These are phyloP conservation scores for Gracilaria vermiculophylla DNA, from an alignment of 23 red algal genomes.

Conservation along the genomic window DNA sequence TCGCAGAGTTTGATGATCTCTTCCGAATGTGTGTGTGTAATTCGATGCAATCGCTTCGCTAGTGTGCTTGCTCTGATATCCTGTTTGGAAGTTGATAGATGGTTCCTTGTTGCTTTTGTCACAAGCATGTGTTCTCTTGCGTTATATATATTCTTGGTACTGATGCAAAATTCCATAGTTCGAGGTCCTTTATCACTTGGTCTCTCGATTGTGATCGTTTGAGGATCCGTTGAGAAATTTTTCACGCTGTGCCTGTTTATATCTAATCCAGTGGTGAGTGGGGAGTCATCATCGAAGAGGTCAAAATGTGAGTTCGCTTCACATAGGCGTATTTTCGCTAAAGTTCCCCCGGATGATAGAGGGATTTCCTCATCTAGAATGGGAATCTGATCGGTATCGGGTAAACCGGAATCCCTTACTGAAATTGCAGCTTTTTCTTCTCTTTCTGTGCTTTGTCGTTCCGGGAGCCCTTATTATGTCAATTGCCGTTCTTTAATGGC, in stretches of 20 bases:
- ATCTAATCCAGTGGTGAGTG: constrained; percentile 20
- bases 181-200: neutral
- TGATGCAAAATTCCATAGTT: neutral
- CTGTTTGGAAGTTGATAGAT: neutral
- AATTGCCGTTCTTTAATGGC: neutral
- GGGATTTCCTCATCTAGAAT: constrained; percentile 15
- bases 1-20: constrained; percentile 20
- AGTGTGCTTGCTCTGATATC: neutral
- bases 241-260: neutral
- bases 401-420: constrained; percentile 29
- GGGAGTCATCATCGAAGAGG: constrained; percentile 33
- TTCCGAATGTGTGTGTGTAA: constrained; percentile 4
- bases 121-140: neutral
- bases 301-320: constrained; percentile 30
- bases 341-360: constrained; percentile 3
- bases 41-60: constrained; percentile 24
- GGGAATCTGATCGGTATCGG: constrained; percentile 11
- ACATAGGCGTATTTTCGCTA: neutral
- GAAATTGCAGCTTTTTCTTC: neutral
- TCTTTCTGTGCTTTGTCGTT: neutral
- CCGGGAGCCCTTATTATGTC: neutral
- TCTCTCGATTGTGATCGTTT: neutral
- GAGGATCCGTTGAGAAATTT: neutral
- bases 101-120: neutral
- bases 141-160: neutral